A percentile compares a stretch with the other conserved stretches of the same genome.
phyloP scores from a whole-genome alignment of 305 asterid species.

The Ilex paraguariensis region DNA sequence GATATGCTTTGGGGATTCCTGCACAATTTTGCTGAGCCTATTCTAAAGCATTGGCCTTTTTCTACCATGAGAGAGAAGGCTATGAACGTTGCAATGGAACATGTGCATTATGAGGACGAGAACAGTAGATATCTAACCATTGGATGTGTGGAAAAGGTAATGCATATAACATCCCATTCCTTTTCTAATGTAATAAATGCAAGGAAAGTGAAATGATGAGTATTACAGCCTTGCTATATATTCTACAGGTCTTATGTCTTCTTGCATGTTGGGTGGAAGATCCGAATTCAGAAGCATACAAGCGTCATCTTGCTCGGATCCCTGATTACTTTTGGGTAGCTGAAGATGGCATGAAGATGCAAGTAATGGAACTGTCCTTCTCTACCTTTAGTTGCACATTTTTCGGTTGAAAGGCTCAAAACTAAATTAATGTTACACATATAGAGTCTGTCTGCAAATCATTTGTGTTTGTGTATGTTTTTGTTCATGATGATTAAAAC shows the following conservation, averaged over 20 bases:
- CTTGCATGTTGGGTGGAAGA: conserved; percentile 56
- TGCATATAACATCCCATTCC: not conserved
- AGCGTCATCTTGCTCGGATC: conserved; percentile 39
- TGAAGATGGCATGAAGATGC: conserved; percentile 51
- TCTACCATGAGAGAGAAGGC: conserved; percentile 37
- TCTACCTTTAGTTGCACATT: too few species aligned
- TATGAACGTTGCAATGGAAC: conserved; percentile 30
- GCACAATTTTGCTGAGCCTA: conserved; percentile 34
- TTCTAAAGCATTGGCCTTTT: conserved; percentile 34
- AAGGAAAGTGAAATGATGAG: not conserved
- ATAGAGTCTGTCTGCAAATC: too few species aligned
- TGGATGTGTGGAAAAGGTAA: conserved; percentile 44
- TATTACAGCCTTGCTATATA: not conserved
- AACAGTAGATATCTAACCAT: conserved; percentile 38
- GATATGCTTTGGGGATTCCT: conserved; percentile 44
- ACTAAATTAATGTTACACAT: too few species aligned
- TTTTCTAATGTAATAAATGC: too few species aligned
- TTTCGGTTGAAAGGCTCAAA: too few species aligned
- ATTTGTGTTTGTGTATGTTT: too few species aligned
- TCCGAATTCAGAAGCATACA: conserved; percentile 43
- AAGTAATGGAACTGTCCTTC: conserved; percentile 16
- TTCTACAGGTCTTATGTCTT: conserved; percentile 29
- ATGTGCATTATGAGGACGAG: conserved; percentile 44
- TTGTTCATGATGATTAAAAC: not conserved
- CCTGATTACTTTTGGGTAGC: conserved; percentile 49